phyloP scores from a whole-genome alignment of 139 green algal species.

The Auxenochlorella protothecoides region DNA sequence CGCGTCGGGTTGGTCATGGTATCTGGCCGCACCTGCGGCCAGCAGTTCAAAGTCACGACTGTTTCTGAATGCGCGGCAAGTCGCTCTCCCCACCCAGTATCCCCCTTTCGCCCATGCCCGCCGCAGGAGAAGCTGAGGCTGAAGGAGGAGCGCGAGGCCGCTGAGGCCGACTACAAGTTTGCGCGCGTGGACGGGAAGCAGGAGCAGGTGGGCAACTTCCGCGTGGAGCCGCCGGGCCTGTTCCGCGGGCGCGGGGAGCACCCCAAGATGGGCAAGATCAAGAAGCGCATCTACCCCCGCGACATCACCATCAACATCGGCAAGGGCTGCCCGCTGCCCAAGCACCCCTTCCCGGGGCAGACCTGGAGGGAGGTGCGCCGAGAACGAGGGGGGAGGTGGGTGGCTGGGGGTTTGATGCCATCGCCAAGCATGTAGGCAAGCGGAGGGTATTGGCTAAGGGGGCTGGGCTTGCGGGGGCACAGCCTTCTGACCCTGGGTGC shows the following conservation, averaged over 20 bases:
- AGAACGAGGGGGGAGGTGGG: too few species aligned
- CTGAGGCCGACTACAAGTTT: slow-evolving; percentile 85
- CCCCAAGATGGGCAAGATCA: slow-evolving; percentile 96
- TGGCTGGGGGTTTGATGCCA: too few species aligned
- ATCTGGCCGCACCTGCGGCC: neutral
- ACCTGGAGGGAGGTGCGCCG: slow-evolving; percentile 33
- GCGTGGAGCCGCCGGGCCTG: slow-evolving; percentile 92
- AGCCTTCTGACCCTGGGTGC: too few species aligned
- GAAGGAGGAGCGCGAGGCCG: slow-evolving; percentile 72
- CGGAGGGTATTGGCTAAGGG: too few species aligned
- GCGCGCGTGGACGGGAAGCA: slow-evolving; percentile 74
- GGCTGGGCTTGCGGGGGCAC: too few species aligned
- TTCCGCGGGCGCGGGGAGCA: slow-evolving; percentile 97
- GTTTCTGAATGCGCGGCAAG: too few species aligned
- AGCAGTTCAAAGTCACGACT: neutral
- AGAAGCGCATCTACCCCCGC: slow-evolving; percentile 85
- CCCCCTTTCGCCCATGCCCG: too few species aligned
- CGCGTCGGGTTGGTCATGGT: too few species aligned
- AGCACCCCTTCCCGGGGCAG: slow-evolving; percentile 74
- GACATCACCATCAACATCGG: slow-evolving; percentile 99
- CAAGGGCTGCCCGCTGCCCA: slow-evolving; percentile 56
- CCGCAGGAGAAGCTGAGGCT: slow-evolving; percentile 78
- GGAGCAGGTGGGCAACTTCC: slow-evolving; percentile 98
- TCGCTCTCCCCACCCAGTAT: too few species aligned
- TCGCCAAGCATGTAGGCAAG: too few species aligned